Evolutionary conservation across 1,284 basidiomycete species (phyloP).

Genomic region (Cryptococcus sp.): DNA sequence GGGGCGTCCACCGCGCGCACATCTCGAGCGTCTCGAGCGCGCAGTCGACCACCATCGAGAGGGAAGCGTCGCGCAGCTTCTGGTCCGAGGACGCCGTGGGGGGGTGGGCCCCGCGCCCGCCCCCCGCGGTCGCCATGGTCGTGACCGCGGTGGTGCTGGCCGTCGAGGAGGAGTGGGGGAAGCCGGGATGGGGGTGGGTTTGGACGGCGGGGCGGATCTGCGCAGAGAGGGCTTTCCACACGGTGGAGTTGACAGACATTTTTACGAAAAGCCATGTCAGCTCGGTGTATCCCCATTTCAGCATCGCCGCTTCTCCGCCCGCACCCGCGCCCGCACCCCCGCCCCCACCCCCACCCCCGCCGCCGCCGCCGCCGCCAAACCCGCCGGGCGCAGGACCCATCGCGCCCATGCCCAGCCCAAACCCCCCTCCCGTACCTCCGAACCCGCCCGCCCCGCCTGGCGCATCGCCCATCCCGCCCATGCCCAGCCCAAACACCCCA

Average conservation of each 20-base stretch:
- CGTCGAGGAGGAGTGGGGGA: slow-evolving; percentile 1
- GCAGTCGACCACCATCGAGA: slow-evolving; percentile 18
- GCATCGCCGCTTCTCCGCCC: neutral
- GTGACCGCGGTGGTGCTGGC: neutral
- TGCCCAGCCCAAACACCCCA: too few relatives aligned
- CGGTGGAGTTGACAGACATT: slow-evolving; percentile 31
- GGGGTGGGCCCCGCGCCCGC: slow-evolving; percentile 48
- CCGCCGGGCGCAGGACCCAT: too few relatives aligned
- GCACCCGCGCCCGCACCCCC: too few relatives aligned
- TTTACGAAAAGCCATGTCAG: slow-evolving; percentile 36
- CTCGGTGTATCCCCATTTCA: slow-evolving; percentile 15
- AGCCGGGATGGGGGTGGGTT: neutral
- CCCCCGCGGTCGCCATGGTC: slow-evolving; percentile 14
- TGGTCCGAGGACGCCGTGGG: slow-evolving; percentile 63
- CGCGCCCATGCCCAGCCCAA: too few relatives aligned
- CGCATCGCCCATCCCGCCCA: too few relatives aligned
- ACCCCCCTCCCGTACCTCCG: too few relatives aligned
- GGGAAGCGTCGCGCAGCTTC: slow-evolving; percentile 1
- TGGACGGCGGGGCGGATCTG: neutral
- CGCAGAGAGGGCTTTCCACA: slow-evolving; percentile 21
- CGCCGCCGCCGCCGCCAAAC: too few relatives aligned
- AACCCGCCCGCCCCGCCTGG: too few relatives aligned
- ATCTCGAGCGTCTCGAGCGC: slow-evolving; percentile 32
- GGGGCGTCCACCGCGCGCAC: slow-evolving; percentile 26
- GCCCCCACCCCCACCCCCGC: too few relatives aligned